A percentile compares a stretch with the other conserved stretches of the same genome.
Conservation (phyloP, 352 stramenopile species). For the Globisporangium sylvaticum region DNA sequence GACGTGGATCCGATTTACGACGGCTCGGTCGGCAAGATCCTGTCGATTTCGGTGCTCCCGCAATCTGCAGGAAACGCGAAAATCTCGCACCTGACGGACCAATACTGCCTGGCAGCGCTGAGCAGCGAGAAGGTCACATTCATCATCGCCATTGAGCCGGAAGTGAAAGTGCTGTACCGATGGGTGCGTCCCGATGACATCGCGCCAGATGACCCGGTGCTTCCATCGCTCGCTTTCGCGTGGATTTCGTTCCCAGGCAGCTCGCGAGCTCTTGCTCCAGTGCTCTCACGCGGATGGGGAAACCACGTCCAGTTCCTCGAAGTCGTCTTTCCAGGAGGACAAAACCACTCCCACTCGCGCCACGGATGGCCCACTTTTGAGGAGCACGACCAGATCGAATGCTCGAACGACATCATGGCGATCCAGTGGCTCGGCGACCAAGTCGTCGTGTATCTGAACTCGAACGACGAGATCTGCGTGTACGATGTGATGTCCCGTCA, state of each 20-base stretch:
- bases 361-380: conserved; percentile 94
- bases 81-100: conserved; percentile 80
- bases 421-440: conserved; percentile 96
- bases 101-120: conserved; percentile 78
- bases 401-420: conserved; percentile 86
- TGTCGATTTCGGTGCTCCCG: conserved; percentile 77
- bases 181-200: conserved; percentile 88
- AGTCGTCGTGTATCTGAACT: conserved; percentile 93
- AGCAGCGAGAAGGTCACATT: conserved; percentile 94
- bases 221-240: conserved; percentile 93
- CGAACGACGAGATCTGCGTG: conserved; percentile 94
- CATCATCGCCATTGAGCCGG: conserved; percentile 93
- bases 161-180: conserved; percentile 92
- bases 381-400: conserved; percentile 91
- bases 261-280: conserved; percentile 76
- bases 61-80: conserved; percentile 81
- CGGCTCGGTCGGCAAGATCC: conserved; percentile 88
- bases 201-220: conserved; percentile 57
- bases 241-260: conserved; percentile 90
- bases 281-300: conserved; percentile 92
- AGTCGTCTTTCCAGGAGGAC: conserved; percentile 72
- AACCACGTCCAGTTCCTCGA: conserved; percentile 92
- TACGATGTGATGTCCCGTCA: conserved; percentile 96
- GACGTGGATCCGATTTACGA: conserved; percentile 95
- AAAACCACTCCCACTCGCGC: conserved; percentile 68